Conservation (phyloP, 179 eudicot genomes). For the Pouteria campechiana region DNA sequence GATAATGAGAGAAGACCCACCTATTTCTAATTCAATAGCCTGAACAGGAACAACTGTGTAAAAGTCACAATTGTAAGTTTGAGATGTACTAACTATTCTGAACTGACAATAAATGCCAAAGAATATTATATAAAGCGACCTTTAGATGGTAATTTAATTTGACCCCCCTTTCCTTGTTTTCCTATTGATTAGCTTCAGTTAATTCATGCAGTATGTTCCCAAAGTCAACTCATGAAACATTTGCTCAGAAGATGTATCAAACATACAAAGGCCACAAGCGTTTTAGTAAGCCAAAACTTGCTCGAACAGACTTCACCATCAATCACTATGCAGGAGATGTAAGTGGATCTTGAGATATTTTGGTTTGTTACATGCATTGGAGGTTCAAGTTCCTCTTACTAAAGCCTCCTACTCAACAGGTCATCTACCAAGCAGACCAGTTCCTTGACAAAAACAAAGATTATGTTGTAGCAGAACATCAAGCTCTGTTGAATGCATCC, state of each 20-base stretch:
- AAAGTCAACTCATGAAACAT: conserved; percentile 91
- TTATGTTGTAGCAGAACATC: conserved; percentile 97
- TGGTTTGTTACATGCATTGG: not conserved
- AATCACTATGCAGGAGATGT: conserved; percentile 98
- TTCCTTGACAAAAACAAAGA: conserved; percentile 96
- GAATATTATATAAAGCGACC: no score
- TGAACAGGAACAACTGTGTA: no score
- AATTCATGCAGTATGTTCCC: conserved; percentile 99
- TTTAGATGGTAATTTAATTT: no score
- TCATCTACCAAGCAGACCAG: conserved; percentile 76
- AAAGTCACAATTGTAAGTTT: no score
- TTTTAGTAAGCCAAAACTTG: conserved; percentile 93
- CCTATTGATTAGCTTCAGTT: no score
- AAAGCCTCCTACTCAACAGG: conserved; percentile 31
- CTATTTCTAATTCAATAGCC: no score
- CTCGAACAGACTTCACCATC: conserved; percentile 84
- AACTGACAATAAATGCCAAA: no score
- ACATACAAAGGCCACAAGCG: conserved; percentile 81
- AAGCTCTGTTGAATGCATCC: conserved; percentile 70
- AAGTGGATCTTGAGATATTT: conserved; percentile 7
- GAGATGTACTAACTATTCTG: no score
- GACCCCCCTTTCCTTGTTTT: no score
- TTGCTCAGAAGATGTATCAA: conserved; percentile 99
- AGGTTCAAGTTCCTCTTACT: not conserved
- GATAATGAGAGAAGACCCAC: no score